Evolutionary conservation across 2,329 filamentous ascomycete species (phyloP), one percentile per base, ranked within the genome.

Genomic region (Exophiala spinifera): DNA sequence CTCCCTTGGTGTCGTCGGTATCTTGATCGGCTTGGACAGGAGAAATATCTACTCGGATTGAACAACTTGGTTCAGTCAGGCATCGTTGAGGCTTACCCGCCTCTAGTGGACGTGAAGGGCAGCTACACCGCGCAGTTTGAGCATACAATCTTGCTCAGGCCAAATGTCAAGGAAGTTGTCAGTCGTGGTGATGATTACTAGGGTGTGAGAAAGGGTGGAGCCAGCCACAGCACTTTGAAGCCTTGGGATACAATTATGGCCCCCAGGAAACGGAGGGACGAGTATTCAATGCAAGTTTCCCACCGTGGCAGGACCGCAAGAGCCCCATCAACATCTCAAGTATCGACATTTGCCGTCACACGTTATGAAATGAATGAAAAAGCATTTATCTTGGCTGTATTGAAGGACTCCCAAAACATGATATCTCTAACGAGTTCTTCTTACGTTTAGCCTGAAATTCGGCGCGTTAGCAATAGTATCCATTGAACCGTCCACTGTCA

Each of bases 121-220:
- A 95, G 89, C 21, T 96, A 95, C 72, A 95, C 91, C 21, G 92
- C 91, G 61, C 91, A 96, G 70, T 95, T 85, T 69, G 91, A 96
- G 78, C 91, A 96, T 76, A 89, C 88, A 31, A 87, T 91, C 63
- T 72, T 92, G 61, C 82, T 92, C 59, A 80, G 87, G 65, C 88
- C 87, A 50, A 91, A 79, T 55, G 86, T 91, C 51, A 95, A 95
- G 79, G 89, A 95, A 76, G 85, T 95, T 62, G 86, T 95, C 65
- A 91, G 87, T 71, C 84, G 89, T 59, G 89, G 89, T 61, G 88
- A 94, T 50, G 89, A 95, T 69, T 95, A 89, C 70, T 95, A 82
- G 72, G n/a, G 14, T 37, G 7, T 49, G 20, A 11, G 17, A 14
- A 10, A 4, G 17, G 15, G 7, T 6, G 3, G 28, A 31, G 28